phyloP scores from a whole-genome alignment of 148 eudicot genomes.

The Drosera capensis region DNA sequence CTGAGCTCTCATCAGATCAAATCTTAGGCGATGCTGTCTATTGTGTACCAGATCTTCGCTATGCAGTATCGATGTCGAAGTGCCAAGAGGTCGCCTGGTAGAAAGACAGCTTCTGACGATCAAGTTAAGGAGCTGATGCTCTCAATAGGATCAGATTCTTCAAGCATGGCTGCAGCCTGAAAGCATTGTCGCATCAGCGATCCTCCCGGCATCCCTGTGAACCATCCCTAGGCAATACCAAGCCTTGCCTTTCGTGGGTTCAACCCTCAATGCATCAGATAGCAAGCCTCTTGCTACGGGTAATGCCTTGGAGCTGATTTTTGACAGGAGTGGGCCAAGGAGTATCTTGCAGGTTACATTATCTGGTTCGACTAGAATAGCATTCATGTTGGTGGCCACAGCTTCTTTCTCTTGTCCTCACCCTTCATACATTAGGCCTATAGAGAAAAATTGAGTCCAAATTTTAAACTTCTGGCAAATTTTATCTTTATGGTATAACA shows the following conservation, averaged over 20 bases:
- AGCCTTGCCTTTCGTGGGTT: constrained; percentile 76
- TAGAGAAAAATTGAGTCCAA: too few species aligned
- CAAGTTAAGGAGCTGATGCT: constrained; percentile 43
- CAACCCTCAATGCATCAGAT: constrained; percentile 78
- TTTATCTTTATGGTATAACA: too few species aligned
- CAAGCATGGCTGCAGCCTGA: constrained; percentile 96
- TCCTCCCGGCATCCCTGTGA: constrained; percentile 68
- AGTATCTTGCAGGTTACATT: constrained; percentile 75
- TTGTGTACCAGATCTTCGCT: too few species aligned
- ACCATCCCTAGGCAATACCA: constrained; percentile 87
- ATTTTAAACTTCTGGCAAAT: too few species aligned
- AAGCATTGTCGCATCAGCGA: constrained; percentile 78
- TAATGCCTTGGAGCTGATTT: constrained; percentile 52
- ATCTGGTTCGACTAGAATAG: constrained; percentile 49
- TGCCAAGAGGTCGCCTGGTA: too few species aligned
- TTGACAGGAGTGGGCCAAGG: constrained; percentile 46
- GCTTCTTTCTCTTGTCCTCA: constrained; percentile 51
- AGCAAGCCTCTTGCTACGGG: constrained; percentile 72
- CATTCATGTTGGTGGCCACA: constrained; percentile 51
- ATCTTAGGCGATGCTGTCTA: too few species aligned
- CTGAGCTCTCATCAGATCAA: too few species aligned
- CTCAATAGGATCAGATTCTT: constrained; percentile 90
- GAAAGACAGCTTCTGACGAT: too few species aligned
- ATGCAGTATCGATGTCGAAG: too few species aligned
- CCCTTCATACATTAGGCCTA: constrained; percentile 62